A percentile compares a stretch with the other conserved stretches of the same genome.
phyloP scores from a whole-genome alignment of 805 yeast species.

The Kazachstania martiniae region DNA sequence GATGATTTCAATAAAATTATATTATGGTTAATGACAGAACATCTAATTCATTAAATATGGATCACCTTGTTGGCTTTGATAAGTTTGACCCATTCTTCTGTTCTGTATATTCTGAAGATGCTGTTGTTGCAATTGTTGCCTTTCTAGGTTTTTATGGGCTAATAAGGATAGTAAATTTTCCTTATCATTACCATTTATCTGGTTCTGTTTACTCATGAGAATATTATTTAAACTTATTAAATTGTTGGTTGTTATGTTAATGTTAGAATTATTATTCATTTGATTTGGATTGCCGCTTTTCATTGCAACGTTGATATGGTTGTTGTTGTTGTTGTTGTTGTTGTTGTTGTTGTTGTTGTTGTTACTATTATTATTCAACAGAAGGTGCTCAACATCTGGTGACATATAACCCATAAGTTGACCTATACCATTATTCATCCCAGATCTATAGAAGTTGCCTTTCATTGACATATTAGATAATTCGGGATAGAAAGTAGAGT shows the following conservation, averaged over 20 bases:
- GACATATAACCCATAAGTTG: too few species aligned
- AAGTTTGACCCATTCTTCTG: conserved; percentile 5
- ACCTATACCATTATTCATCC: too few species aligned
- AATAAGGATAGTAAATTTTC: conserved; percentile 12
- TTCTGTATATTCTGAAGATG: conserved; percentile 4
- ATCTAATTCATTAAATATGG: conserved; percentile 12
- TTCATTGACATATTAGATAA: conserved; percentile 2
- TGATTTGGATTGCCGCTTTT: background rate
- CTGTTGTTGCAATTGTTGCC: conserved; percentile 10
- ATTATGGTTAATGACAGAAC: too few species aligned
- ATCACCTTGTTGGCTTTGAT: conserved; percentile 11
- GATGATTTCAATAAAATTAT: too few species aligned
- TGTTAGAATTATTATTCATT: background rate
- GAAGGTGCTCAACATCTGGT: too few species aligned
- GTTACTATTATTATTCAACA: conserved; percentile 1
- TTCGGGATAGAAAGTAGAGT: conserved; percentile 21
- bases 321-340: background rate
- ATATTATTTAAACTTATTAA: conserved; percentile 4
- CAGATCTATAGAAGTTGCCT: too few species aligned
- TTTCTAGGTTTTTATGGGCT: conserved; percentile 14
- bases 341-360: conserved; percentile 1
- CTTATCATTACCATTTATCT: conserved; percentile 5
- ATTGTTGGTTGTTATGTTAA: conserved; percentile 1
- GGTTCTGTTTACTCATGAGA: conserved; percentile 2
- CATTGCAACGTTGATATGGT: background rate